These are phyloP conservation scores for Brassica balearica DNA, from an alignment of 441 rosid genomes.

Conservation along the genomic window DNA sequence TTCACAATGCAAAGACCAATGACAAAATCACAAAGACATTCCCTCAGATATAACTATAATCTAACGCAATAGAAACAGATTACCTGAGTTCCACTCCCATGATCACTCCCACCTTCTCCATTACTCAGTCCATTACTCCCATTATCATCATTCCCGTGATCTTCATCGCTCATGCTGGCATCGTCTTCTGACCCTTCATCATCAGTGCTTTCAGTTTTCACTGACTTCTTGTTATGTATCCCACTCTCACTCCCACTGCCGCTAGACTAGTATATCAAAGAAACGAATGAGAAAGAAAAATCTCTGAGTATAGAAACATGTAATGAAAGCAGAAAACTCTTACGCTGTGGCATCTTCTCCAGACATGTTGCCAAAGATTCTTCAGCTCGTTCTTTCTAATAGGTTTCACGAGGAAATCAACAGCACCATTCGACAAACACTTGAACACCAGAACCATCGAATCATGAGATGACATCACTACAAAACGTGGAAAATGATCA, in stretches of 20 bases:
- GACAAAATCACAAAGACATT: not conserved
- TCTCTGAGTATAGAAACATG: too few relatives aligned
- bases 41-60: not conserved
- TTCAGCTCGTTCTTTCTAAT: conserved; percentile 90
- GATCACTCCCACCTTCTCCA: conserved; percentile 55
- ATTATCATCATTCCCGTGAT: conserved; percentile 51
- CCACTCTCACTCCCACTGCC: conserved; percentile 75
- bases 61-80: conserved; percentile 9
- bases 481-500: conserved; percentile 43
- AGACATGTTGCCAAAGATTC: conserved; percentile 95
- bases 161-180: conserved; percentile 46
- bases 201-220: conserved; percentile 48
- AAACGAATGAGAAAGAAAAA: too few relatives aligned
- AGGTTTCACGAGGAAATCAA: conserved; percentile 89
- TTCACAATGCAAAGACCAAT: conserved; percentile 32
- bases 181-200: conserved; percentile 48
- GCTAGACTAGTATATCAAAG: conserved; percentile 50
- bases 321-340: too few relatives aligned
- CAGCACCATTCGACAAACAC: conserved; percentile 93
- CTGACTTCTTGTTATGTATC: conserved; percentile 50
- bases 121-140: conserved; percentile 46
- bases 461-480: conserved; percentile 97
- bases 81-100: conserved; percentile 77
- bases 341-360: conserved; percentile 91
- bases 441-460: conserved; percentile 86